A percentile compares a stretch with the other conserved stretches of the same genome.
Evolutionary conservation across 352 stramenopile genomes (phyloP).

Genomic region (Phytopythium chamaehyphon): DNA sequence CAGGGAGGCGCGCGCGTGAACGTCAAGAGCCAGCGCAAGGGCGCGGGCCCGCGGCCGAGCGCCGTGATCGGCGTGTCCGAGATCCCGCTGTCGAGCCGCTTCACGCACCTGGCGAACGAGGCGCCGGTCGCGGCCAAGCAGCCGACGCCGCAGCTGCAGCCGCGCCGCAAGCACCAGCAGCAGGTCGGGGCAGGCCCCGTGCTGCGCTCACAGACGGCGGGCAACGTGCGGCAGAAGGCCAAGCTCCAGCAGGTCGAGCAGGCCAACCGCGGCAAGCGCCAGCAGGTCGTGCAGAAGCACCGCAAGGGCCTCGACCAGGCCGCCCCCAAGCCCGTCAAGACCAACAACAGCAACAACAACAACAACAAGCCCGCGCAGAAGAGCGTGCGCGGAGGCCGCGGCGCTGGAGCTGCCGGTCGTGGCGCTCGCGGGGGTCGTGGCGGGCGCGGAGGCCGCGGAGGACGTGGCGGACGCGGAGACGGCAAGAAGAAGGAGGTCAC

Average conservation of each 20-base stretch:
- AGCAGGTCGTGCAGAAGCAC: conserved; percentile 68
- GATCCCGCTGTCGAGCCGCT: conserved; percentile 73
- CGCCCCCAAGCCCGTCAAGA: conserved; percentile 21
- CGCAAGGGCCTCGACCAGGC: conserved; percentile 60
- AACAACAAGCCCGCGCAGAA: conserved; percentile 22
- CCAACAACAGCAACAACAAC: conserved; percentile 22
- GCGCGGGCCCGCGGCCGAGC: conserved; percentile 18
- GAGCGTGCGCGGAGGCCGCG: conserved; percentile 18
- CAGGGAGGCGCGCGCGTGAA: conserved; percentile 32
- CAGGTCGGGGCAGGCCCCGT: conserved; percentile 2
- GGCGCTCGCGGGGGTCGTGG: conserved; percentile 22
- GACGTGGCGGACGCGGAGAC: conserved; percentile 20
- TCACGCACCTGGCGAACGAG: conserved; percentile 59
- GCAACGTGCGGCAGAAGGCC: conserved; percentile 22
- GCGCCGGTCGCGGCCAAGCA: conserved; percentile 10
- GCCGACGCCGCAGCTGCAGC: conserved; percentile 12
- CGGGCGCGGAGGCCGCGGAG: conserved; percentile 17
- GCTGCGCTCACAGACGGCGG: conserved; percentile 8
- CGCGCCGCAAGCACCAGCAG: conserved; percentile 8
- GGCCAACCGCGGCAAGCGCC: conserved; percentile 66
- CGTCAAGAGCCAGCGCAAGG: conserved; percentile 54
- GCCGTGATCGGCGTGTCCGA: conserved; percentile 62
- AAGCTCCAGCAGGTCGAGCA: conserved; percentile 45
- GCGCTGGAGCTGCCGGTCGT: conserved; percentile 7
- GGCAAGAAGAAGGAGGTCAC: conserved; percentile 44